Evolutionary conservation across 768 basidiomycete genomes (phyloP), one percentile per base, ranked within the genome.

Genomic region (Termitomyces sp.): DNA sequence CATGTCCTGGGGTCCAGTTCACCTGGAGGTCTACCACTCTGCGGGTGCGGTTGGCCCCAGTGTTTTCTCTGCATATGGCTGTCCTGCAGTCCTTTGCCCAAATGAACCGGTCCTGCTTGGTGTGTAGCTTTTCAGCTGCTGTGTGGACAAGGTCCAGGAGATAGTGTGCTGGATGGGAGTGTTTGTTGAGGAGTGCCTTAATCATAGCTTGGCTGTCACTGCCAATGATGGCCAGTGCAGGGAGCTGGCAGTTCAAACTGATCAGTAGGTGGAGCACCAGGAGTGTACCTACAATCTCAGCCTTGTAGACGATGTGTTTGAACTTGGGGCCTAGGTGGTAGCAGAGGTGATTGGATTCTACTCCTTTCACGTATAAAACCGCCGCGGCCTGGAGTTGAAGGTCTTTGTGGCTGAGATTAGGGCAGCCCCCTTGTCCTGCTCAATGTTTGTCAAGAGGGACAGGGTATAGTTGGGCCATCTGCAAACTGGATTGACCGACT

Each of bases 141-240:
- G 6, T 6, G 10, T 40, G 39, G 12, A 40, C 39, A 2, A 6
- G 12, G 43, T 57, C 56, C 0, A 57, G 47, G 45, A 52, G 56
- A 40, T 57, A 49, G 55, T 51, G 55, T 3, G 33, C 49, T 0
- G 56, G 56, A 33, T 57, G 51, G 15, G 52, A 47, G 27, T n/a
- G 20, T n/a, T 57, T 51, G 40, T 57, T 57, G 6, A 22, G 16
- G 2, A 40, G 29, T n/a, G n/a, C n/a, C n/a, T n/a, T n/a, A n/a
- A n/a, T n/a, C n/a, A n/a, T n/a, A n/a, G n/a, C n/a, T n/a, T n/a
- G n/a, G n/a, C n/a, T n/a, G n/a, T n/a, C n/a, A n/a, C n/a, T n/a
- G n/a, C n/a, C n/a, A n/a, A n/a, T n/a, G n/a, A n/a, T n/a, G n/a
- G n/a, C n/a, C n/a, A n/a, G n/a, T n/a, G n/a, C n/a, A n/a, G n/a